These are phyloP conservation scores for Aspergillus vadensis DNA, from an alignment of 2,329 filamentous ascomycete genomes.

Conservation along the genomic window DNA sequence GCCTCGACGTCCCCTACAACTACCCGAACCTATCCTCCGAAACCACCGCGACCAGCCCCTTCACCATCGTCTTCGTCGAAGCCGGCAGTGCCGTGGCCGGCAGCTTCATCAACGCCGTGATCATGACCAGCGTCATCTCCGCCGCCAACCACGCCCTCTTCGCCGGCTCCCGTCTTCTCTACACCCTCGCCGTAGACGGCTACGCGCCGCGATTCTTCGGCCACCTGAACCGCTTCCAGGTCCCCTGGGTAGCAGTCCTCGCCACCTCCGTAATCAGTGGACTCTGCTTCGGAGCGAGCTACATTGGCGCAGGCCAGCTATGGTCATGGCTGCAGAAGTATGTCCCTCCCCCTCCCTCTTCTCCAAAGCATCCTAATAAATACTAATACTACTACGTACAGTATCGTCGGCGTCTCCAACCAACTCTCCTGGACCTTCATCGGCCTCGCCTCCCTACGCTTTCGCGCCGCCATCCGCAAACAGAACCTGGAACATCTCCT, in stretches of 20 bases:
- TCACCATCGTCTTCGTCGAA: slow-evolving; percentile 64
- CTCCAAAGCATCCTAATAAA: neutral
- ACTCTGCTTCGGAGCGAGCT: slow-evolving; percentile 65
- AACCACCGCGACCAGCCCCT: slow-evolving; percentile 53
- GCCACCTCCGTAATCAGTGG: slow-evolving; percentile 57
- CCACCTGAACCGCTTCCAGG: slow-evolving; percentile 51
- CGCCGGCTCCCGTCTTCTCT: slow-evolving; percentile 59
- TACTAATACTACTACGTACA: slow-evolving; percentile 22
- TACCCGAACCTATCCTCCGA: slow-evolving; percentile 50
- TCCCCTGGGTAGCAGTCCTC: slow-evolving; percentile 59
- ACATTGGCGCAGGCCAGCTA: slow-evolving; percentile 65
- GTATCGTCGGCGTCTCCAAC: slow-evolving; percentile 67
- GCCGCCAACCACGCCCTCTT: slow-evolving; percentile 63
- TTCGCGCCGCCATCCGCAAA: slow-evolving; percentile 58
- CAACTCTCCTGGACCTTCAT: slow-evolving; percentile 67
- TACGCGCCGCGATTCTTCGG: slow-evolving; percentile 61
- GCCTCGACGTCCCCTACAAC: slow-evolving; percentile 62
- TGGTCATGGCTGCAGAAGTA: slow-evolving; percentile 69
- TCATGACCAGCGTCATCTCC: slow-evolving; percentile 61
- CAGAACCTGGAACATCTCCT: slow-evolving; percentile 65
- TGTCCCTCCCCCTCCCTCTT: slow-evolving; percentile 14
- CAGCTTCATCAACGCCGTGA: slow-evolving; percentile 63
- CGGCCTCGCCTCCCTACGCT: slow-evolving; percentile 65
- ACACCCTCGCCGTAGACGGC: slow-evolving; percentile 56
- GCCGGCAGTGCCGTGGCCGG: slow-evolving; percentile 58